Conservation (phyloP, 352 stramenopile genomes). For the Globisporangium megalacanthum region DNA sequence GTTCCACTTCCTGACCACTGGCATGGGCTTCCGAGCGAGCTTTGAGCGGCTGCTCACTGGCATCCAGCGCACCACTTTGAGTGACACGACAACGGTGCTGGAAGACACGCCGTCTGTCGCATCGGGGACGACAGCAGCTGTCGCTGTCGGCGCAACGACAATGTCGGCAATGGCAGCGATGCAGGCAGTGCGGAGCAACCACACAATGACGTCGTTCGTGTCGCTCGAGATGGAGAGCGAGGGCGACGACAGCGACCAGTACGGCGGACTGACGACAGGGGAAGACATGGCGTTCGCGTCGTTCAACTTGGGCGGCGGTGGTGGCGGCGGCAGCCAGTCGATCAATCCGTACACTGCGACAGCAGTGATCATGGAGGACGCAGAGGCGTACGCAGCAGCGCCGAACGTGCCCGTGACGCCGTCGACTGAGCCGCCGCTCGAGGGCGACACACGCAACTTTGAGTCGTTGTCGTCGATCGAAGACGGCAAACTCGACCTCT, state of each 20-base stretch:
- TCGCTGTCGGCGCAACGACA: neutral
- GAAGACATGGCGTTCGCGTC: slow-evolving; percentile 19
- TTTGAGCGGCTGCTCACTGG: slow-evolving; percentile 42
- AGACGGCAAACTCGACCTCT: slow-evolving; percentile 26
- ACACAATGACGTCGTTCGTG: slow-evolving; percentile 18
- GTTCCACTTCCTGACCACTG: slow-evolving; percentile 73
- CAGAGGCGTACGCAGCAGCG: slow-evolving; percentile 7
- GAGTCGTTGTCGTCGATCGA: slow-evolving; percentile 36
- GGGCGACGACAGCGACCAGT: neutral
- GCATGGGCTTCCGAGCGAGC: slow-evolving; percentile 66
- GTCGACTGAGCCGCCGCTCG: slow-evolving; percentile 7
- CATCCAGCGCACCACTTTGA: slow-evolving; percentile 15
- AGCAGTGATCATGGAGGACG: slow-evolving; percentile 17
- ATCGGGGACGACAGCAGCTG: neutral
- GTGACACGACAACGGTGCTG: neutral
- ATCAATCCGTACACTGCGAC: slow-evolving; percentile 18
- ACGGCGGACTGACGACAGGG: neutral
- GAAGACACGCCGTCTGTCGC: neutral
- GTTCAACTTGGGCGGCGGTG: slow-evolving; percentile 13
- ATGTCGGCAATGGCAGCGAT: neutral
- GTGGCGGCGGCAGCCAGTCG: neutral
- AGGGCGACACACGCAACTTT: slow-evolving; percentile 28
- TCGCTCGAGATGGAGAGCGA: slow-evolving; percentile 15
- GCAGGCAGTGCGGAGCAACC: slow-evolving; percentile 7
- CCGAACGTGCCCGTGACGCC: slow-evolving; percentile 13